Base-by-base conservation (phyloP, 495 filamentous ascomycete species). In the Aspergillus funiculosus region DNA sequence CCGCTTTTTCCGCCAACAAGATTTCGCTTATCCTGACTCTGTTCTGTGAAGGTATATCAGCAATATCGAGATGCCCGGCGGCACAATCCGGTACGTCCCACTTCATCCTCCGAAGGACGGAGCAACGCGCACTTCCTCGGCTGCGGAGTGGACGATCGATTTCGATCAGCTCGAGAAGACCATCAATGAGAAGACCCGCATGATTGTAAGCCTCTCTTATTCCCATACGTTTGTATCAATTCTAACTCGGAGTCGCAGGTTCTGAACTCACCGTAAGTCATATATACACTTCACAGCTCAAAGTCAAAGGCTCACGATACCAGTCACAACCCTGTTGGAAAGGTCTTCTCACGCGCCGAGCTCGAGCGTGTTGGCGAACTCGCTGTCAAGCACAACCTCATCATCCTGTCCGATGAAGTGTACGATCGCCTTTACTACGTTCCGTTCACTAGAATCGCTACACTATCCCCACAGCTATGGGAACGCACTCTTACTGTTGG, bases 21-120 rank as follows among this genome's bases (percentile, higher is more conserved):
- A 8, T 11, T 21, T 25, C 6, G 21, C 4, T 18, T 5, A 7
- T 17, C 14, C 8, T 13, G 28, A 49, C 56, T 36, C 56, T 25
- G 27, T 19, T 15, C 11, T 20, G 17, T 10, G 19, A 29, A 45
- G 83, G 54, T 95, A 96, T 62, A 92, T 97, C 49, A 84, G 80
- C 71, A 97, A 97, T 67, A 96, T 98, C 41, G 85, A 94, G 61
- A 96, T 98, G 94, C 81, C 91, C 6, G 94, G 94, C 44, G 92
- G 91, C 41, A 90, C 80, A 54, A 85, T 96, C 44, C 85, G 88
- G 46, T 98, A 95, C 61, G 90, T 96, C 10, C 87, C 94, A 20
- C 73, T 98, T 48, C 86, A 91, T 51, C 91, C 92, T 3, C 92
- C 92, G n/a, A 76, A 77, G 55, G 83, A 90, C 39, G 92, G 94